Evolutionary conservation across 257 asterid species (phyloP).

Genomic region (Cynanchum wilfordii): DNA sequence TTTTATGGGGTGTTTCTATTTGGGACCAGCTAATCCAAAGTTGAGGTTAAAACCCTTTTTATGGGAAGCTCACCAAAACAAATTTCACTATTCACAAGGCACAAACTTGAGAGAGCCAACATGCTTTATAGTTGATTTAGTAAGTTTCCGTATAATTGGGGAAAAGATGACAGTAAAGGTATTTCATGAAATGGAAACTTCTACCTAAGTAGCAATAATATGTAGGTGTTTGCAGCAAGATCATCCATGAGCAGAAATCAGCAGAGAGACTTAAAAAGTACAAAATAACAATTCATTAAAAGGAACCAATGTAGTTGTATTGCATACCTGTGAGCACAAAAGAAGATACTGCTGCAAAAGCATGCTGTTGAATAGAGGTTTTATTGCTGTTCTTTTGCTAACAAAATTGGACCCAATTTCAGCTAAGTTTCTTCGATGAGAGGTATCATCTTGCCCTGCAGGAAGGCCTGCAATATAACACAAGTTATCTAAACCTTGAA

Average conservation of each 20-base stretch:
- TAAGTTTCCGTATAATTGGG: not conserved
- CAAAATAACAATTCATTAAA: not conserved
- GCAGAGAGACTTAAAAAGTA: not conserved
- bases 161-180: not conserved
- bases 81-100: not conserved
- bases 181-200: not conserved
- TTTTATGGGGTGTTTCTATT: too few species aligned
- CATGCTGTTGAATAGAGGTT: conserved; percentile 64
- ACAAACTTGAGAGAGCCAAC: not conserved
- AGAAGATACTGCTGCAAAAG: conserved; percentile 84
- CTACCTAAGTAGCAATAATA: not conserved
- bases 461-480: conserved; percentile 13
- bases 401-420: conserved; percentile 50
- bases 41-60: not conserved
- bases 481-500: not conserved
- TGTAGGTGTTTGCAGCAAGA: not conserved
- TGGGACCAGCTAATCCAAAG: not conserved
- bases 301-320: not conserved
- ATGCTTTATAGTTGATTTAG: not conserved
- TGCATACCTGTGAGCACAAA: conserved; percentile 77
- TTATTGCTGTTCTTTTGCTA: conserved; percentile 34
- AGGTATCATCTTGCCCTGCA: conserved; percentile 34
- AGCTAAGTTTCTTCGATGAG: conserved; percentile 30
- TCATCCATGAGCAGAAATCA: not conserved
- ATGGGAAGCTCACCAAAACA: not conserved